phyloP scores from a whole-genome alignment of 176 grass and related monocot species.

The Neostapfia colusana region DNA sequence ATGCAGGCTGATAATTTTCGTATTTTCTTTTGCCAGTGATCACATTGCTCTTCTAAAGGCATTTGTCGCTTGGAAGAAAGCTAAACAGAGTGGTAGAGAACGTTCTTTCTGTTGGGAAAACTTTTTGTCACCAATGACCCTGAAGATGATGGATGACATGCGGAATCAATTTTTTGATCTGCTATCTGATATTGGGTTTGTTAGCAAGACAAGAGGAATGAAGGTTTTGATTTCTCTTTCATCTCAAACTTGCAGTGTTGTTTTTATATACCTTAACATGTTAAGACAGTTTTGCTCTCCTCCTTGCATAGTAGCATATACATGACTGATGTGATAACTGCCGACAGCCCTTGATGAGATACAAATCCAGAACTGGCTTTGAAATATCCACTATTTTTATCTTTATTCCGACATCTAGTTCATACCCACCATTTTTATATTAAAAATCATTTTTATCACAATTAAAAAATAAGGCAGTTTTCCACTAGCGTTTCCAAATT shows the following conservation, averaged over 20 bases:
- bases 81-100: slow-evolving; percentile 68
- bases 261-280: not conserved
- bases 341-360: not conserved
- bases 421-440: not conserved
- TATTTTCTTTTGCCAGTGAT: slow-evolving; percentile 60
- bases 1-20: slow-evolving; percentile 33
- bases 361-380: not conserved
- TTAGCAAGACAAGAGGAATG: slow-evolving; percentile 68
- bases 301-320: not conserved
- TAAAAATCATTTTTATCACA: not conserved
- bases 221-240: slow-evolving; percentile 50
- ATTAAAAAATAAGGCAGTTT: not conserved
- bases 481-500: not conserved
- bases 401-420: not conserved
- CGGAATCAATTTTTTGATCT: slow-evolving; percentile 88
- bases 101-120: slow-evolving; percentile 93
- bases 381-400: too few species aligned
- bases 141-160: slow-evolving; percentile 98
- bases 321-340: not conserved
- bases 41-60: slow-evolving; percentile 89
- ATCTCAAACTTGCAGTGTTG: slow-evolving; percentile 13
- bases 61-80: slow-evolving; percentile 87
- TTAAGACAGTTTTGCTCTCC: not conserved
- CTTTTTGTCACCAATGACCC: slow-evolving; percentile 74
- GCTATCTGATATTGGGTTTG: slow-evolving; percentile 91